Evolutionary conservation across 2,329 filamentous ascomycete species (phyloP).

Genomic region (Cladorrhinum sp.): DNA sequence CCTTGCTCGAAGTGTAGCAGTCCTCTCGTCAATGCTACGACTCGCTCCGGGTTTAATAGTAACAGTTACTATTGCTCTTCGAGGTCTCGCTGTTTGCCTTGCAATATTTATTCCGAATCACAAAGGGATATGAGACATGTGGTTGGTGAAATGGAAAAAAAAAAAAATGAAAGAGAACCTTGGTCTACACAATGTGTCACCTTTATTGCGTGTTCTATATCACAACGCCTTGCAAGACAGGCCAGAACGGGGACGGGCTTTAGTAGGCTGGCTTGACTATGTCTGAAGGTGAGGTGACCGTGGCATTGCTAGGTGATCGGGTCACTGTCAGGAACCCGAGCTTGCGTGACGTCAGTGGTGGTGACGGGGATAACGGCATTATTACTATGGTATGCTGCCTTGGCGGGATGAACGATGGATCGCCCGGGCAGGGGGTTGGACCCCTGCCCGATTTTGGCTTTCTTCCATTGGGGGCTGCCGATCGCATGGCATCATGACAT

Average conservation of each 20-base stretch:
- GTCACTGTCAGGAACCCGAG: neutral
- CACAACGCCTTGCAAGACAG: neutral
- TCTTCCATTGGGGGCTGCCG: neutral
- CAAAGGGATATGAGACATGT: neutral
- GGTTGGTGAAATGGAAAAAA: too few relatives aligned
- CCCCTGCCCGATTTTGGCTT: neutral
- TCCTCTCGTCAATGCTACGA: neutral
- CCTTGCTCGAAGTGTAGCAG: neutral
- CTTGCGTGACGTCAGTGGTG: neutral
- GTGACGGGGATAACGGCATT: neutral
- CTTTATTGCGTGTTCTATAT: neutral
- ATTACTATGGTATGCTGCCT: conserved; percentile 1
- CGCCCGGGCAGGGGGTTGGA: neutral
- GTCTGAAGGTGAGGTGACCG: neutral
- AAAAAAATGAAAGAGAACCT: neutral
- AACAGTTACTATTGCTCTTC: neutral
- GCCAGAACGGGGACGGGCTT: too few relatives aligned
- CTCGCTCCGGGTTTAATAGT: neutral
- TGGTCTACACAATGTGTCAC: neutral
- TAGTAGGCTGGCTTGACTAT: too few relatives aligned
- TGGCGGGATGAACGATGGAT: neutral
- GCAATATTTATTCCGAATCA: neutral
- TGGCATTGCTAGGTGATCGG: neutral
- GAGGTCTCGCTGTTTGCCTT: neutral
- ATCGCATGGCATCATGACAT: neutral